Percentiles rank a stretch among this genome's conserved stretches.
phyloP scores from a whole-genome alignment of 1,139 yeast species.

The Magnusiomyces suaveolens region DNA sequence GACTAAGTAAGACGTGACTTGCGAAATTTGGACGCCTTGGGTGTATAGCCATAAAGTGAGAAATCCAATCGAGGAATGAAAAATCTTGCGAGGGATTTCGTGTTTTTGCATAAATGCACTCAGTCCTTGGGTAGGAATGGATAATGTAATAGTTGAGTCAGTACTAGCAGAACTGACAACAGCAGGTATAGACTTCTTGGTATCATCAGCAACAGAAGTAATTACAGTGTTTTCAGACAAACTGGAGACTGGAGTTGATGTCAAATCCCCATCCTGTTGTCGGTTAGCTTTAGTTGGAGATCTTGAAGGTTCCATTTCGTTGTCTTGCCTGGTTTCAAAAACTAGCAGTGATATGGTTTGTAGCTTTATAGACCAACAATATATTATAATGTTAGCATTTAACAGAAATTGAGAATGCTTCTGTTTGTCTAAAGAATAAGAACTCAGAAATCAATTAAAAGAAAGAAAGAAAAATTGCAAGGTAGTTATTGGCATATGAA shows the following conservation, averaged over 20 bases:
- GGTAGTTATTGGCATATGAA: no score
- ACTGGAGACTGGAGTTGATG: background rate
- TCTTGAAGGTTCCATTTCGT: background rate
- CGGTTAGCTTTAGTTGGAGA: background rate
- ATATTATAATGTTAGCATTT: no score
- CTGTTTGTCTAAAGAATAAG: no score
- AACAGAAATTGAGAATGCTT: no score
- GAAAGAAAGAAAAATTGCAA: no score
- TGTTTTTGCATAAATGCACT: conserved; percentile 57
- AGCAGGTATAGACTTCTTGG: background rate
- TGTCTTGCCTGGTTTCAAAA: background rate
- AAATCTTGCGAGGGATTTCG: conserved; percentile 76
- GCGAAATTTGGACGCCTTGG: conserved; percentile 45
- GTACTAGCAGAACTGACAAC: background rate
- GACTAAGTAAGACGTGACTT: conserved; percentile 46
- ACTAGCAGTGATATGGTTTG: no score
- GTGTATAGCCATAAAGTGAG: conserved; percentile 66
- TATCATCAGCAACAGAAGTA: background rate
- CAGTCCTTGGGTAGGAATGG: conserved; percentile 29
- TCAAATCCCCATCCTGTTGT: background rate
- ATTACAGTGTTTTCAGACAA: background rate
- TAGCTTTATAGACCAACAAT: no score
- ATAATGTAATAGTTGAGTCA: background rate
- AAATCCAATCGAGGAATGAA: conserved; percentile 84
- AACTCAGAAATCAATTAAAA: no score